Percentiles rank a stretch among this genome's conserved stretches.
phyloP scores from a whole-genome alignment of 441 rosid genomes.

The Breynia disticha region DNA sequence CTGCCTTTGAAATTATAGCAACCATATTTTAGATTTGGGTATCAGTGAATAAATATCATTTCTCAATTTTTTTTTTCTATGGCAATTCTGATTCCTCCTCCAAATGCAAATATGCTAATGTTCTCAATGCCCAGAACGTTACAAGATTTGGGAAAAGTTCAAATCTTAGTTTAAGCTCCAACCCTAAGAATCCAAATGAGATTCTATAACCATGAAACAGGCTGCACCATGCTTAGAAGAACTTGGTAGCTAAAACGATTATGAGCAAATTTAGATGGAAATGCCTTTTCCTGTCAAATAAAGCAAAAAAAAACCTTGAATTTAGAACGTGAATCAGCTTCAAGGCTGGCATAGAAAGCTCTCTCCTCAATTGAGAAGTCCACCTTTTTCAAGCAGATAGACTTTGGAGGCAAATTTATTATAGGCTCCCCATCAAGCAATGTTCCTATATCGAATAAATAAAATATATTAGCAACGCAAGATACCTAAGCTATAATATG shows the following conservation, averaged over 20 bases:
- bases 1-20: too few species aligned
- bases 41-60: too few species aligned
- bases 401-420: conserved; percentile 72
- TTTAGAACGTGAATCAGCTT: conserved; percentile 68
- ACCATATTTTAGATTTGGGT: too few species aligned
- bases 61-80: too few species aligned
- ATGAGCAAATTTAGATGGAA: conserved; percentile 1
- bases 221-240: too few species aligned
- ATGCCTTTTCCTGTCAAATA: conserved; percentile 1
- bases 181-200: not conserved
- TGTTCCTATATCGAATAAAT: conserved; percentile 48
- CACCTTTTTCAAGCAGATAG: conserved; percentile 48
- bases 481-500: conserved; percentile 7
- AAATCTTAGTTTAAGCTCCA: not conserved
- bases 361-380: conserved; percentile 81
- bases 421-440: conserved; percentile 81
- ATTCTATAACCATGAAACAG: not conserved
- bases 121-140: not conserved
- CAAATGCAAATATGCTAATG: not conserved
- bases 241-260: too few species aligned
- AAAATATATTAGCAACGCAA: conserved; percentile 16
- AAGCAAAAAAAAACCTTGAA: conserved; percentile 54
- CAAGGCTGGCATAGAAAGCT: conserved; percentile 71
- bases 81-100: too few species aligned
- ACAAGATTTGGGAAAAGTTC: not conserved